Evolutionary conservation across 1,284 basidiomycete species (phyloP), one percentile per base, ranked within the genome.

Genomic region (Rhodotorula sp.): DNA sequence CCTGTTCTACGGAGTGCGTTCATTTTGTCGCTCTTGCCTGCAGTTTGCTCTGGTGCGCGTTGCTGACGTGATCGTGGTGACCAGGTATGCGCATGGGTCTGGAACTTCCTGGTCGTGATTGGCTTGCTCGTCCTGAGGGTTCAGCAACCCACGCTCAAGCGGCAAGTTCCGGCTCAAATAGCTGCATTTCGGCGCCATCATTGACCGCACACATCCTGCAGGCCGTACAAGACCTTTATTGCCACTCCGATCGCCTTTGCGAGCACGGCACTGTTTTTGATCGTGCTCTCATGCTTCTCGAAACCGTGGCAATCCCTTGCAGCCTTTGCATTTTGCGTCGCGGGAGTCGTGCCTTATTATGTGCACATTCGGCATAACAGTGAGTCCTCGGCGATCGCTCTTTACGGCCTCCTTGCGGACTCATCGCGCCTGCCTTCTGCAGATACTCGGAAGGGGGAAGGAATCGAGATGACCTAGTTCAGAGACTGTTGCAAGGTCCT

Each of bases 241-340:
- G 85, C 87, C 26, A 98, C 95, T 0, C 95, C 95, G 0, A 84
- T 99, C 44, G 87, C 86, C 7, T 99, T 99, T 81, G 95, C 94
- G 75, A 88, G 86, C 12, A 92, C 95, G 29, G 92, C 94, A 3
- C 82, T 96, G 70, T 98, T 98, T 82, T 84, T 99, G 62, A 83
- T 99, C 8, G 89, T 91, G 77, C 97, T 99, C 92, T 95, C 95
- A 5, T 86, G 96, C 64, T 90, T 96, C 69, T 93, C 93, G 3
- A 94, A 95, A 22, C 96, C 95, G 1, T 81, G 90, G 33, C 91
- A 97, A 80, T 93, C 93, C 0, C 80, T 91, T 6, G 88, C 92
- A 3, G 93, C 93, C 4, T 85, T 95, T 69, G 54, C 55, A 0
- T 76, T 76, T 57, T 76, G 75, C 54, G 49, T 65, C 1, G 75